Percentiles rank a stretch among this genome's conserved stretches.
Evolutionary conservation across 176 grass and related monocot species (phyloP).

Genomic region (Oryza meridionalis): DNA sequence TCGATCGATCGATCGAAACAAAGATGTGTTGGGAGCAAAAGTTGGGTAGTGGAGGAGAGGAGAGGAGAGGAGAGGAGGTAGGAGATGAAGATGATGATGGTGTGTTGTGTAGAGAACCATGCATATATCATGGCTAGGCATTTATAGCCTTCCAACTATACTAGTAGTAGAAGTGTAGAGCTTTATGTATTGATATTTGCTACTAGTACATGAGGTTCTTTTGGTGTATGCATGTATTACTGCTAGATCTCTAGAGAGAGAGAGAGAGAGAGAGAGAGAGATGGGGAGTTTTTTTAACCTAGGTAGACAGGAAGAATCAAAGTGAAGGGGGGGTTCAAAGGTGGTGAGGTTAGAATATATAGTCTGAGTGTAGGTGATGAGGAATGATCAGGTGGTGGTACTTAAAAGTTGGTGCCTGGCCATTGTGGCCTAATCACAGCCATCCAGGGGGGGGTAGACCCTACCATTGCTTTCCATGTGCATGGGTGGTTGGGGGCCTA

Average conservation of each 20-base stretch:
- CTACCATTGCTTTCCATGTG: slow-evolving; percentile 62
- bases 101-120: slow-evolving; percentile 64
- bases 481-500: slow-evolving; percentile 42
- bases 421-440: slow-evolving; percentile 77
- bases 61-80: slow-evolving; percentile 9
- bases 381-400: slow-evolving; percentile 84
- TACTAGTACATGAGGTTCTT: slow-evolving; percentile 38
- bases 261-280: slow-evolving; percentile 7
- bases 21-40: slow-evolving; percentile 23
- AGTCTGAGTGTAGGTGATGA: slow-evolving; percentile 39
- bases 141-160: slow-evolving; percentile 73
- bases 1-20: not conserved
- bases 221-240: slow-evolving; percentile 31
- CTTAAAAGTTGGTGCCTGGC: slow-evolving; percentile 79
- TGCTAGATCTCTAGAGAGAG: slow-evolving; percentile 21
- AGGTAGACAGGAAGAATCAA: slow-evolving; percentile 88
- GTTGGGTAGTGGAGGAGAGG: slow-evolving; percentile 29
- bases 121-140: slow-evolving; percentile 66
- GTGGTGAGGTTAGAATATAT: slow-evolving; percentile 51
- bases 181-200: slow-evolving; percentile 38
- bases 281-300: slow-evolving; percentile 52
- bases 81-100: slow-evolving; percentile 36
- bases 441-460: slow-evolving; percentile 51
- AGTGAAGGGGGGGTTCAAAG: slow-evolving; percentile 41
- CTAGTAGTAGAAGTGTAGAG: slow-evolving; percentile 27